Conservation (phyloP, 352 stramenopile genomes). For the Pythium rishiriense region DNA sequence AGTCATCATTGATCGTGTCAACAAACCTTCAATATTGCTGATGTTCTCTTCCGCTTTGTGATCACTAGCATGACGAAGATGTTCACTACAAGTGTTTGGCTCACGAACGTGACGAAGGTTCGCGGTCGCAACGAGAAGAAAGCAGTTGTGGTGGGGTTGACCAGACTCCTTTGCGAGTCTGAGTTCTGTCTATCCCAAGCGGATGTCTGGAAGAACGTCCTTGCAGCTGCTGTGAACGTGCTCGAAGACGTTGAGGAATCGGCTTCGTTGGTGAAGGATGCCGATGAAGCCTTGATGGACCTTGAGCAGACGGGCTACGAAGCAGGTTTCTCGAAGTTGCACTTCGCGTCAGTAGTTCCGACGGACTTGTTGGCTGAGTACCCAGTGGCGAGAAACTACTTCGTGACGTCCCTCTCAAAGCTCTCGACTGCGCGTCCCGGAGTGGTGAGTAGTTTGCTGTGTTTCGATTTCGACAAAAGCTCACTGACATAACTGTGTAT, state of each 20-base stretch:
- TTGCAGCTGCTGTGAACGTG: conserved; percentile 50
- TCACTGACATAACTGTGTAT: conserved; percentile 7
- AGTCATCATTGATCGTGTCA: conserved; percentile 29
- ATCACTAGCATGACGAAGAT: conserved; percentile 88
- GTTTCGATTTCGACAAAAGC: neutral
- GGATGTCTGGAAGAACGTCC: conserved; percentile 53
- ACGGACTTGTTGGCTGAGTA: conserved; percentile 90
- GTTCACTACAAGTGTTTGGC: conserved; percentile 88
- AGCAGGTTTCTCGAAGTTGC: conserved; percentile 92
- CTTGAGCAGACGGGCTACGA: conserved; percentile 90
- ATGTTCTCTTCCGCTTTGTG: conserved; percentile 21
- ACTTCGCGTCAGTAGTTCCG: conserved; percentile 86
- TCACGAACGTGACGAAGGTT: conserved; percentile 80
- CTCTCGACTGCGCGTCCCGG: conserved; percentile 63
- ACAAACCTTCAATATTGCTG: conserved; percentile 10
- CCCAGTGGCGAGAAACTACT: conserved; percentile 50
- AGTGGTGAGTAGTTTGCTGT: conserved; percentile 47
- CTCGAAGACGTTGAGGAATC: conserved; percentile 70
- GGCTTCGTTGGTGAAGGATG: conserved; percentile 54
- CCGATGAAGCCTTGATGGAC: conserved; percentile 81
- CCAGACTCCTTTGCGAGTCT: conserved; percentile 73
- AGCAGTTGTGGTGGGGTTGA: conserved; percentile 68
- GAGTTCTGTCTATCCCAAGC: conserved; percentile 57
- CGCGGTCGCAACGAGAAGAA: conserved; percentile 64
- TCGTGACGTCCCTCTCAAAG: conserved; percentile 67